These are phyloP conservation scores for Elsinoe australis DNA, from an alignment of 2,329 filamentous ascomycete species.

Conservation along the genomic window DNA sequence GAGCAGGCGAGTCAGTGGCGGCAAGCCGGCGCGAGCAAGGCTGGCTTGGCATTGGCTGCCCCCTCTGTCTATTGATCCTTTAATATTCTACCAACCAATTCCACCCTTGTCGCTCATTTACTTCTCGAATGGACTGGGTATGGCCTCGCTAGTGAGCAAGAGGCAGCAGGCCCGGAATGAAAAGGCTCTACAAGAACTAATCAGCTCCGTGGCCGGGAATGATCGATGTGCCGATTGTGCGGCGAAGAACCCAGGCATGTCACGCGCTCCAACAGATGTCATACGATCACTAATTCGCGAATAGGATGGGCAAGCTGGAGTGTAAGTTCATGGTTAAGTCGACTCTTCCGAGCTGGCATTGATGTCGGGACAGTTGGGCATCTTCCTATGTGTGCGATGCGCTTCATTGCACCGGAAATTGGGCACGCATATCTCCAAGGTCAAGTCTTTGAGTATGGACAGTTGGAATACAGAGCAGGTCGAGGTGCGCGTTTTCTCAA, in stretches of 20 bases:
- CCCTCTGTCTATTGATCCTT: conserved; percentile 2
- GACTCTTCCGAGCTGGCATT: neutral
- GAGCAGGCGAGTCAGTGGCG: conserved; percentile 13
- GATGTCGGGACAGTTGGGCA: conserved; percentile 58
- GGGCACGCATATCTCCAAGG: conserved; percentile 96
- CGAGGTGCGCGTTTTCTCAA: conserved; percentile 57
- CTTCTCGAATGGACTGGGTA: conserved; percentile 31
- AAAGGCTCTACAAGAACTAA: conserved; percentile 78
- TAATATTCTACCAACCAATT: neutral
- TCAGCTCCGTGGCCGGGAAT: conserved; percentile 78
- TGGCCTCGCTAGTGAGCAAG: conserved; percentile 77
- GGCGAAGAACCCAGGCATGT: conserved; percentile 80
- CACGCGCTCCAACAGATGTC: conserved; percentile 2
- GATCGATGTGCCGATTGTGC: conserved; percentile 90
- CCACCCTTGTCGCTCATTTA: neutral
- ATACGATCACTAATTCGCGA: conserved; percentile 29
- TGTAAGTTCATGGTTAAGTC: conserved; percentile 48
- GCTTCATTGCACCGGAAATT: conserved; percentile 94
- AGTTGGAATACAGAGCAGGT: conserved; percentile 94
- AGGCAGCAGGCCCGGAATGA: conserved; percentile 97
- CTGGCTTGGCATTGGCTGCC: conserved; percentile 10
- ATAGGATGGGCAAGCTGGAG: conserved; percentile 95
- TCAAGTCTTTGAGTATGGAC: conserved; percentile 98
- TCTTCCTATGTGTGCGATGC: conserved; percentile 97
- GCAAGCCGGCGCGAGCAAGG: conserved; percentile 5